Conservation (phyloP, 2,329 filamentous ascomycete species). For the Hypoxylon rubiginosum region DNA sequence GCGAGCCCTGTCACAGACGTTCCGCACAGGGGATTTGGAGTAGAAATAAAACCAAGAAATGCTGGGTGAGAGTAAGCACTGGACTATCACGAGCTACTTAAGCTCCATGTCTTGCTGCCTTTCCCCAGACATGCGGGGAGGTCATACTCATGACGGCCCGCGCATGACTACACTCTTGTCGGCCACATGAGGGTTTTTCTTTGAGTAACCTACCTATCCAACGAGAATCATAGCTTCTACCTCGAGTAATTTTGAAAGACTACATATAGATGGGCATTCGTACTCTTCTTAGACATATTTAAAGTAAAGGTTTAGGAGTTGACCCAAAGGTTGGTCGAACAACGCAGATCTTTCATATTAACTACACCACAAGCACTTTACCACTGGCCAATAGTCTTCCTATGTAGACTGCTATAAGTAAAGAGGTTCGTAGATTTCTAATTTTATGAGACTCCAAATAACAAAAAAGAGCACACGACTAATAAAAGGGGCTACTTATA, state of each 20-base stretch:
- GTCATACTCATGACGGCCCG: slow-evolving; percentile 17
- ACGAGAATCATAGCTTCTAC: not conserved
- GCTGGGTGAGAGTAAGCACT: slow-evolving; percentile 3
- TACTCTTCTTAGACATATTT: slow-evolving; percentile 11
- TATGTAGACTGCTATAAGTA: not conserved
- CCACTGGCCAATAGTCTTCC: not conserved
- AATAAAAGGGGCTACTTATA: not conserved
- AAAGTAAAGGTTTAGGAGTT: slow-evolving; percentile 3
- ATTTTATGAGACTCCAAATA: not conserved
- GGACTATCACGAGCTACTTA: slow-evolving; percentile 15
- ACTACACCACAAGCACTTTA: not conserved
- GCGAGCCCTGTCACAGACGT: not conserved
- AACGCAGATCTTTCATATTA: slow-evolving; percentile 18
- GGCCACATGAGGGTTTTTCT: slow-evolving; percentile 22
- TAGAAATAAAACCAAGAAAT: slow-evolving; percentile 8
- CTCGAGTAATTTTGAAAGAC: not conserved
- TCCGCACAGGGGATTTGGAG: not conserved
- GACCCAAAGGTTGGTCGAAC: slow-evolving; percentile 3
- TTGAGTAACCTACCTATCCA: not conserved
- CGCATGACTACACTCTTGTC: slow-evolving; percentile 22
- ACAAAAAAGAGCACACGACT: not conserved
- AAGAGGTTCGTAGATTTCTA: not conserved
- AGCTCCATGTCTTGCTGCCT: slow-evolving; percentile 3
- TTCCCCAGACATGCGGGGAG: slow-evolving; percentile 19
- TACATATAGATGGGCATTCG: slow-evolving; percentile 28